Conservation (phyloP, 306 rosid species). For the Castanospermum australe region DNA sequence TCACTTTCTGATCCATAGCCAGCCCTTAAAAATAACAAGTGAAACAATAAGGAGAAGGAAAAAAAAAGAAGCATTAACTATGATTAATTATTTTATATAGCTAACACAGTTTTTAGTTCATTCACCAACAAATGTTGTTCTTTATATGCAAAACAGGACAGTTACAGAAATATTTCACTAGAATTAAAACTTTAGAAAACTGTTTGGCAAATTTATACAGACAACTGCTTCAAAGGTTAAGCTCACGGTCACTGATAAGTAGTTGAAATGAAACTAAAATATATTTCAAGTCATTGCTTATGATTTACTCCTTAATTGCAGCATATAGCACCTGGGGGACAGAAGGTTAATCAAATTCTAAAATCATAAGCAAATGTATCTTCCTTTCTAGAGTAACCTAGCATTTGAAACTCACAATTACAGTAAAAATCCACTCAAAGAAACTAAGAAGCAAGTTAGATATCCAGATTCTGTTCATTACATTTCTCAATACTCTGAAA, state of each 20-base stretch:
- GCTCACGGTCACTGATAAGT: neutral
- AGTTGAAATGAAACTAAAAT: neutral
- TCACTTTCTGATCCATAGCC: slow-evolving; percentile 99
- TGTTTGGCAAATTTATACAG: neutral
- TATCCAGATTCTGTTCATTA: neutral
- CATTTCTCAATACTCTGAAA: neutral
- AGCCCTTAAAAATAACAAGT: slow-evolving; percentile 56
- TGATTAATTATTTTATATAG: neutral
- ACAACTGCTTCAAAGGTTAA: neutral
- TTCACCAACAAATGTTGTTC: neutral
- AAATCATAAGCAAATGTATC: neutral
- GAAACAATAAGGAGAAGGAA: neutral
- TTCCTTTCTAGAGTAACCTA: neutral
- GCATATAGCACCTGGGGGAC: neutral
- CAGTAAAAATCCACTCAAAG: neutral
- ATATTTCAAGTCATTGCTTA: neutral
- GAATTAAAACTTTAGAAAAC: neutral
- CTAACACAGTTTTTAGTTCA: neutral
- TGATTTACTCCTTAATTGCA: neutral
- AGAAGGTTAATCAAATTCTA: neutral
- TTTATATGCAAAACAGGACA: neutral
- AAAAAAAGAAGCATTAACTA: neutral
- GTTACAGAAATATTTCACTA: neutral
- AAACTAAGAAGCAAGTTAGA: neutral
- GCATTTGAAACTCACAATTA: neutral